phyloP scores from a whole-genome alignment of 2,329 filamentous ascomycete species.

The Diaporthe vexans region DNA sequence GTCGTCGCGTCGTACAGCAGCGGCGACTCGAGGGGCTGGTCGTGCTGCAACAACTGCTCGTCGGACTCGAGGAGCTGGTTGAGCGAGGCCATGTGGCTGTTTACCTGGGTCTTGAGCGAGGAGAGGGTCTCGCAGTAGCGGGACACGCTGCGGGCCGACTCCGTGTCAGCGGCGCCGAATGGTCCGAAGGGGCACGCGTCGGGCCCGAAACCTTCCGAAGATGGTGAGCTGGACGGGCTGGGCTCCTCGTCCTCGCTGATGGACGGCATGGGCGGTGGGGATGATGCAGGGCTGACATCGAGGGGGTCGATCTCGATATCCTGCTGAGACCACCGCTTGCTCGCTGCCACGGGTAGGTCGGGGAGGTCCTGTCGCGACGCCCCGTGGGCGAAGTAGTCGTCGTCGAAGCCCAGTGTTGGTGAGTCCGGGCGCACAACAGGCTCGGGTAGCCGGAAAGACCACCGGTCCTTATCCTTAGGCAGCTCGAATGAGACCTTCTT shows the following conservation, averaged over 20 bases:
- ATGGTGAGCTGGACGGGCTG: constrained; percentile 36
- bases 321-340: constrained; percentile 33
- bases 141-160: constrained; percentile 56
- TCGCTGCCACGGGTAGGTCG: constrained; percentile 42
- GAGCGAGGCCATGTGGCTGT: constrained; percentile 62
- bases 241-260: constrained; percentile 42
- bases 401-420: constrained; percentile 70
- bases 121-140: constrained; percentile 63
- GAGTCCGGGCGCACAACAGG: constrained; percentile 71
- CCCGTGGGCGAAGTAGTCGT: constrained; percentile 52
- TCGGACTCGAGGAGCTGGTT: constrained; percentile 54
- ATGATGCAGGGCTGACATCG: constrained; percentile 39
- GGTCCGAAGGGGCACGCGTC: constrained; percentile 53
- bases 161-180: constrained; percentile 22
- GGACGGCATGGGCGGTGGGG: constrained; percentile 38
- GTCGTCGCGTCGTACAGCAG: constrained; percentile 22
- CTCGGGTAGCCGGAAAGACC: constrained; percentile 55
- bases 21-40: constrained; percentile 28
- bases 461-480: constrained; percentile 49
- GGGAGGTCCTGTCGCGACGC: constrained; percentile 47
- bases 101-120: constrained; percentile 63
- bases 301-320: constrained; percentile 35
- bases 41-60: constrained; percentile 8
- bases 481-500: constrained; percentile 62
- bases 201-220: constrained; percentile 42